Evolutionary conservation across 2,329 filamentous ascomycete genomes (phyloP).

Genomic region (Cladophialophora carrionii): DNA sequence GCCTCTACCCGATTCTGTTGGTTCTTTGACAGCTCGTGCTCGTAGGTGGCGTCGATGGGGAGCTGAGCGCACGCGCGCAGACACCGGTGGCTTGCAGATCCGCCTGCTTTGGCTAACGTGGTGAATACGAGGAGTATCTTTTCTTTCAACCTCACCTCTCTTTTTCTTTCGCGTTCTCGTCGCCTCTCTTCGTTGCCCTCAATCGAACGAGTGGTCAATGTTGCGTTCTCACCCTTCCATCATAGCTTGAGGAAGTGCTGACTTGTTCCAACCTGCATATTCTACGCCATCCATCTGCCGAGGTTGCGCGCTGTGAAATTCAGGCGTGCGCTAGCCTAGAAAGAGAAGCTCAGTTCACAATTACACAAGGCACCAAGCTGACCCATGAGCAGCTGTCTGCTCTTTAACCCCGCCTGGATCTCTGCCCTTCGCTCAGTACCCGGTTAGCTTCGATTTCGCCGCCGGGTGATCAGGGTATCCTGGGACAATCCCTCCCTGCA

Average conservation of each 20-base stretch:
- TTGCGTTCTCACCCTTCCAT: background rate
- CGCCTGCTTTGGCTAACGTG: background rate
- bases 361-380: background rate
- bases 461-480: slow-evolving; percentile 10
- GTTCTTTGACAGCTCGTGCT: background rate
- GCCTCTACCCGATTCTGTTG: background rate
- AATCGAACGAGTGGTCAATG: background rate
- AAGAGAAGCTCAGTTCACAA: slow-evolving; percentile 1
- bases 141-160: background rate
- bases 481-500: slow-evolving; percentile 1
- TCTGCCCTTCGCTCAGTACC: background rate
- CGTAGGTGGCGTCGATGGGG: background rate
- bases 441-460: background rate
- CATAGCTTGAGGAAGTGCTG: background rate
- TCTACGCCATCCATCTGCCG: background rate
- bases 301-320: background rate
- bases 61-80: background rate
- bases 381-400: background rate
- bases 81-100: slow-evolving; percentile 5
- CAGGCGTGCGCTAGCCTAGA: background rate
- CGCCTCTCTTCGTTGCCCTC: background rate
- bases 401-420: background rate
- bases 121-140: background rate
- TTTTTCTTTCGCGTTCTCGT: background rate
- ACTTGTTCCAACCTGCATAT: background rate